Evolutionary conservation across 495 filamentous ascomycete species (phyloP).

Genomic region (Endocarpon pusillum): DNA sequence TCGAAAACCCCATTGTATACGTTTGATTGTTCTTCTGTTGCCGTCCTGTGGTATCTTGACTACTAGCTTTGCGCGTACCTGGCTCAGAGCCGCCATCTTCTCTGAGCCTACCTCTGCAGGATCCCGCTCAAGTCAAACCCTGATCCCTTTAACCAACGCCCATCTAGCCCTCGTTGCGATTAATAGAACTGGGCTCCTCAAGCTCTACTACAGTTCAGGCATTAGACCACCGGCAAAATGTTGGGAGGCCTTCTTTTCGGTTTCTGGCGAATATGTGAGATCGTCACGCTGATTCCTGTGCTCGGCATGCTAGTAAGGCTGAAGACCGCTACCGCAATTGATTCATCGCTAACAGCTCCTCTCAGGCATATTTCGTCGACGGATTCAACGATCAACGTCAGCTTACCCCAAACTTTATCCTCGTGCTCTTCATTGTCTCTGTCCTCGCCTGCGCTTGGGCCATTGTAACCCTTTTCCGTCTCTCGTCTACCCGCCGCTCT

Average conservation of each 20-base stretch:
- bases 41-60: no score
- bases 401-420: constrained; percentile 63
- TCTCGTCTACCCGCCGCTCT: constrained; percentile 53
- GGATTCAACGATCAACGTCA: constrained; percentile 48
- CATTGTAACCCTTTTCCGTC: constrained; percentile 63
- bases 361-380: constrained; percentile 59
- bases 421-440: constrained; percentile 81
- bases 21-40: no score
- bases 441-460: constrained; percentile 67
- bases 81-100: no score
- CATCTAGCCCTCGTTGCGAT: no score
- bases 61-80: no score
- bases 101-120: no score
- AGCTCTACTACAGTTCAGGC: constrained; percentile 1
- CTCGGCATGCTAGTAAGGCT: constrained; percentile 61
- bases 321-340: constrained; percentile 5
- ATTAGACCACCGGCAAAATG: constrained; percentile 32
- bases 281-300: constrained; percentile 72
- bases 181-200: no score
- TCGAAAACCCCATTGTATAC: no score
- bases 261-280: constrained; percentile 66
- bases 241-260: constrained; percentile 65
- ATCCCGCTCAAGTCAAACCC: no score
- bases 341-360: constrained; percentile 1
- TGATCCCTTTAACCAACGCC: no score